Base-by-base conservation (phyloP, 495 filamentous ascomycete genomes). In the Neurospora sp. region DNA sequence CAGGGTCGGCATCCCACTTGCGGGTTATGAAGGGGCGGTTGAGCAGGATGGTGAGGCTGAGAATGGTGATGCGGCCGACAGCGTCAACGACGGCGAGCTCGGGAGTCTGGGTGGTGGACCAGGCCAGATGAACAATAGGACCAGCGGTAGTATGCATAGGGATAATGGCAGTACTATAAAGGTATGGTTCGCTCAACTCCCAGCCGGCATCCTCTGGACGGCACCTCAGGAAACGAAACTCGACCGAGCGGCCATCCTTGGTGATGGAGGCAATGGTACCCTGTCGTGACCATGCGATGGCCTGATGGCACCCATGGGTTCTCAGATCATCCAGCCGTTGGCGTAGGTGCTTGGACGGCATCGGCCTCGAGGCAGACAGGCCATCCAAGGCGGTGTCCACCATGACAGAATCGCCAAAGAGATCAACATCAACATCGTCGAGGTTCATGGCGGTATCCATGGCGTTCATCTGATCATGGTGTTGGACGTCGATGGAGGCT, bases 221-320 rank as follows among this genome's bases (percentile, higher is more conserved):
- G 74, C 90, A 91, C 37, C 87, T 85, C 9, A 98, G 84, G 79
- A 92, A 89, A 69, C 90, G 88, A 14, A 96, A 82, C 73, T 90
- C 88, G 39, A 98, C 83, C 7, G 84, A 85, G 31, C 85, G 85
- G 31, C 91, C 90, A 79, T 92, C 89, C n/a, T 87, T 80, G 31
- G 90, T 87, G 75, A 98, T 91, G 71, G 90, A 90, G 39, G 95
- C 95, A 79, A 98, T 92, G 76, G 90, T 93, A 71, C 96, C 96
- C 77, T 89, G 84, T 72, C 90, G 93, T 20, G 96, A 97, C 96
- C 96, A 98, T 69, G 91, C 90, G 70, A 98, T 87, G 74, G 87
- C 90, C 93, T 95, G 91, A 83, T 91, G 92, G 78, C 93, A 97
- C 3, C 94, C 95, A 72, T 87, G 86, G 69, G 86, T 76, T 53